Conservation (phyloP, 352 stramenopile species). For the Pythium phragmiticola region DNA sequence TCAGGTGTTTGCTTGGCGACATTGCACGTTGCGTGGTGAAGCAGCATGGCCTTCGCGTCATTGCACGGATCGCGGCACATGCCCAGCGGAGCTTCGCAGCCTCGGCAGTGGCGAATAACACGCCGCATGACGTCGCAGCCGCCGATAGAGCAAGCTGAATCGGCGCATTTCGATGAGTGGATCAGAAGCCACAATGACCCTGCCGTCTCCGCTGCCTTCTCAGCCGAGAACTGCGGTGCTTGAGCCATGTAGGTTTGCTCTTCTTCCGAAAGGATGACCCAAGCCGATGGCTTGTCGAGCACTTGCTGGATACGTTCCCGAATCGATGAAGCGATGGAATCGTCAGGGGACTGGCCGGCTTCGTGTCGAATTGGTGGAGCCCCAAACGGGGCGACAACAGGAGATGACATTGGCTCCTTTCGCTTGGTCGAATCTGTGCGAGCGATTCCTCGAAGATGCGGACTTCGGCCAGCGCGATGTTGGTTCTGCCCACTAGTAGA, state of each 20-base stretch:
- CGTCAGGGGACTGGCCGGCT: not conserved
- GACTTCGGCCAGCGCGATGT: slow-evolving; percentile 17
- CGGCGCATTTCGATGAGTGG: slow-evolving; percentile 49
- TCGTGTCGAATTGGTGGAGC: not conserved
- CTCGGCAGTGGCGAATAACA: slow-evolving; percentile 60
- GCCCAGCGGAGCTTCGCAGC: slow-evolving; percentile 56
- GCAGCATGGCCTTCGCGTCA: slow-evolving; percentile 73
- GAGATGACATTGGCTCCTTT: slow-evolving; percentile 8
- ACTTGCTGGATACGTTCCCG: slow-evolving; percentile 28
- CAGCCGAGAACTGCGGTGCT: slow-evolving; percentile 50
- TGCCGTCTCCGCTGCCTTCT: slow-evolving; percentile 55
- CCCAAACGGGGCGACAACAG: not conserved
- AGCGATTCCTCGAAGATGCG: slow-evolving; percentile 20
- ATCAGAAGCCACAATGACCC: slow-evolving; percentile 73
- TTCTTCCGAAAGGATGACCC: slow-evolving; percentile 32
- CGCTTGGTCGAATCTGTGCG: slow-evolving; percentile 15
- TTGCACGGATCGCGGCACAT: slow-evolving; percentile 71
- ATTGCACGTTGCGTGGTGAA: slow-evolving; percentile 61
- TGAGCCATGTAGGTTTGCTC: slow-evolving; percentile 53
- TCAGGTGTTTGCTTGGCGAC: not conserved
- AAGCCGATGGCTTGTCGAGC: slow-evolving; percentile 18
- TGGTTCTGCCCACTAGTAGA: slow-evolving; percentile 4
- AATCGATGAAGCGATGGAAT: slow-evolving; percentile 3
- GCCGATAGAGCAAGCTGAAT: slow-evolving; percentile 34
- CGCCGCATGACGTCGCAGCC: slow-evolving; percentile 72